A percentile compares a stretch with the other conserved stretches of the same genome.
Conservation (phyloP, 805 yeast genomes). For the Metschnikowia kunwiensis region DNA sequence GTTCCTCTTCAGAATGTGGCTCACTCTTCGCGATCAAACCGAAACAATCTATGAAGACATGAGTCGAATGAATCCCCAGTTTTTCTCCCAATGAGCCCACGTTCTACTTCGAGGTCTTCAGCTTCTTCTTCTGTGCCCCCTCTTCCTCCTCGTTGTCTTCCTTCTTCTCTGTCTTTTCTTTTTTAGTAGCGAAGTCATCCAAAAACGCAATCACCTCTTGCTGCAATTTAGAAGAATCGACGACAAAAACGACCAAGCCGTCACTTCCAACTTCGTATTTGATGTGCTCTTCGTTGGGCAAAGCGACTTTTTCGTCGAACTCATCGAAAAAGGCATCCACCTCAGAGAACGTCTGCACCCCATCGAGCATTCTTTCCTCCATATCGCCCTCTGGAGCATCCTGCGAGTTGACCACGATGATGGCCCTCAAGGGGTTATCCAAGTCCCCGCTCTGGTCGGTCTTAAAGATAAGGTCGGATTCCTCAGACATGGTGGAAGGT, state of each 20-base stretch:
- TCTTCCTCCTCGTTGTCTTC: constrained; percentile 6
- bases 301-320: constrained; percentile 50
- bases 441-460: constrained; percentile 28
- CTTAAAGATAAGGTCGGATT: constrained; percentile 13
- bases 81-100: too few species aligned
- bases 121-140: constrained; percentile 8
- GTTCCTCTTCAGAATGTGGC: too few species aligned
- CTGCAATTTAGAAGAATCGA: constrained; percentile 39
- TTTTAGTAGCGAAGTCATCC: constrained; percentile 28
- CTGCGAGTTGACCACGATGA: constrained; percentile 40
- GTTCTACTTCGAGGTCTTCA: constrained; percentile 3
- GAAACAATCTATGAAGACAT: neutral
- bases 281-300: constrained; percentile 52
- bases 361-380: constrained; percentile 47
- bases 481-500: constrained; percentile 15
- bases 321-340: constrained; percentile 51
- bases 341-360: constrained; percentile 44
- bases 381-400: constrained; percentile 40
- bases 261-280: constrained; percentile 62
- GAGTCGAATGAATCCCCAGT: neutral
- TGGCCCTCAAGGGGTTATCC: constrained; percentile 46
- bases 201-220: constrained; percentile 41
- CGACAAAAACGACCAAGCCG: constrained; percentile 56
- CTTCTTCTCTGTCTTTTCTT: neutral
- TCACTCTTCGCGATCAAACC: too few species aligned